A percentile compares a stretch with the other conserved stretches of the same genome.
phyloP scores from a whole-genome alignment of 2,329 filamentous ascomycete genomes.

The Fusarium agapanthi region DNA sequence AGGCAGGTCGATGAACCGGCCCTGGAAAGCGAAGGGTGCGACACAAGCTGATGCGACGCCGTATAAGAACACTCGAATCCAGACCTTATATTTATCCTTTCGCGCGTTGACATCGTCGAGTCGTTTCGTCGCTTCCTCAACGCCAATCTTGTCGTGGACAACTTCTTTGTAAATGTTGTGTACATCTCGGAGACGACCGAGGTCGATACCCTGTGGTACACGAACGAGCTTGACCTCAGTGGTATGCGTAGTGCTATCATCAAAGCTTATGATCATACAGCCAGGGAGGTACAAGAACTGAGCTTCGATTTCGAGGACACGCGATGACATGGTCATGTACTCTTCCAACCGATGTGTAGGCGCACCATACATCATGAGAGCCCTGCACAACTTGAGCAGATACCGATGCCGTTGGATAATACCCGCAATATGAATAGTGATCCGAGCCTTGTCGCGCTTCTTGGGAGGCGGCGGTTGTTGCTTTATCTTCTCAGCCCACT shows the following conservation, averaged over 20 bases:
- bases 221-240: slow-evolving; percentile 82
- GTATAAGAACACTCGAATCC: slow-evolving; percentile 71
- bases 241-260: slow-evolving; percentile 76
- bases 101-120: slow-evolving; percentile 64
- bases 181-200: slow-evolving; percentile 77
- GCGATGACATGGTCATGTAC: slow-evolving; percentile 88
- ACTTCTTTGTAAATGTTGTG: slow-evolving; percentile 84
- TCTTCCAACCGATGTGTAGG: slow-evolving; percentile 92
- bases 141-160: slow-evolving; percentile 78
- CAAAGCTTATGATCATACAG: slow-evolving; percentile 95
- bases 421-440: slow-evolving; percentile 68
- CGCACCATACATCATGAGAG: slow-evolving; percentile 89
- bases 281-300: slow-evolving; percentile 91
- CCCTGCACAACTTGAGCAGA: slow-evolving; percentile 82
- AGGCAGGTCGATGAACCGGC: slow-evolving; percentile 79
- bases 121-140: slow-evolving; percentile 72
- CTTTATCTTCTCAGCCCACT: slow-evolving; percentile 56
- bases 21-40: slow-evolving; percentile 82
- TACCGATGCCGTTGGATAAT: slow-evolving; percentile 85
- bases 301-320: slow-evolving; percentile 87
- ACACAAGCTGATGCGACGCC: slow-evolving; percentile 80
- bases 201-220: slow-evolving; percentile 73
- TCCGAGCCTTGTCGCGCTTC: slow-evolving; percentile 51
- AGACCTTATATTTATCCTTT: slow-evolving; percentile 58
- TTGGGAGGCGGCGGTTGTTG: slow-evolving; percentile 47